These are phyloP conservation scores for Penicillium parvum DNA, from an alignment of 495 filamentous ascomycete genomes.

Conservation along the genomic window DNA sequence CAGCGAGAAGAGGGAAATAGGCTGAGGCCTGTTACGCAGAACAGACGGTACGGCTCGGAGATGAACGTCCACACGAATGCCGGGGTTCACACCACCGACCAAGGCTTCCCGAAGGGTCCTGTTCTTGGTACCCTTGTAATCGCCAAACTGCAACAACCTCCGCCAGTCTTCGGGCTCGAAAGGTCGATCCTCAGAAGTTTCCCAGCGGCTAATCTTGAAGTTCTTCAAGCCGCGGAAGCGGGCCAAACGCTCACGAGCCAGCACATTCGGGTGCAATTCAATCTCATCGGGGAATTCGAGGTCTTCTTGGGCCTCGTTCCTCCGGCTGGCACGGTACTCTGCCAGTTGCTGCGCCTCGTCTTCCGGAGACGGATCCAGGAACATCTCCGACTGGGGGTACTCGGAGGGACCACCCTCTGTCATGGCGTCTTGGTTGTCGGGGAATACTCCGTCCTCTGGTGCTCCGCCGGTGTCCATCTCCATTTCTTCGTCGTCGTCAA, in stretches of 20 bases:
- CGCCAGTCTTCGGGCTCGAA: conserved; percentile 88
- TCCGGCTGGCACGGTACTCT: conserved; percentile 71
- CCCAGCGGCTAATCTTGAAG: conserved; percentile 79
- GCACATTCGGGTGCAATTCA: conserved; percentile 82
- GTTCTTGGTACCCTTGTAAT: conserved; percentile 79
- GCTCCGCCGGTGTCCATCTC: conserved; percentile 46
- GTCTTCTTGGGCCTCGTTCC: conserved; percentile 78
- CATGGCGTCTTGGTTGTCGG: conserved; percentile 59
- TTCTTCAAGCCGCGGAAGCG: conserved; percentile 89
- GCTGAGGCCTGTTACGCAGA: conserved; percentile 53
- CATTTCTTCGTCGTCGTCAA: conserved; percentile 47
- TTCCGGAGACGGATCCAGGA: conserved; percentile 79
- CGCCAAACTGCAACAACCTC: conserved; percentile 71
- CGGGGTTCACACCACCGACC: conserved; percentile 76
- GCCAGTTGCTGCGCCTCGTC: conserved; percentile 77
- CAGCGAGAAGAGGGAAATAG: conserved; percentile 72
- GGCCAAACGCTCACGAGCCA: conserved; percentile 77
- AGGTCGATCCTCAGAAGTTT: conserved; percentile 76
- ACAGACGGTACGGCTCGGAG: conserved; percentile 66
- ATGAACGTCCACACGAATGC: conserved; percentile 75
- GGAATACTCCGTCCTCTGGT: conserved; percentile 78
- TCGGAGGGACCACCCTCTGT: conserved; percentile 81
- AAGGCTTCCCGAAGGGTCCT: conserved; percentile 72
- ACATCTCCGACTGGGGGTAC: conserved; percentile 86
- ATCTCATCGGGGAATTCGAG: conserved; percentile 96